Evolutionary conservation across 1,139 yeast genomes (phyloP), one percentile per base, ranked within the genome.

Genomic region (Protomyces lactucae-debilis): DNA sequence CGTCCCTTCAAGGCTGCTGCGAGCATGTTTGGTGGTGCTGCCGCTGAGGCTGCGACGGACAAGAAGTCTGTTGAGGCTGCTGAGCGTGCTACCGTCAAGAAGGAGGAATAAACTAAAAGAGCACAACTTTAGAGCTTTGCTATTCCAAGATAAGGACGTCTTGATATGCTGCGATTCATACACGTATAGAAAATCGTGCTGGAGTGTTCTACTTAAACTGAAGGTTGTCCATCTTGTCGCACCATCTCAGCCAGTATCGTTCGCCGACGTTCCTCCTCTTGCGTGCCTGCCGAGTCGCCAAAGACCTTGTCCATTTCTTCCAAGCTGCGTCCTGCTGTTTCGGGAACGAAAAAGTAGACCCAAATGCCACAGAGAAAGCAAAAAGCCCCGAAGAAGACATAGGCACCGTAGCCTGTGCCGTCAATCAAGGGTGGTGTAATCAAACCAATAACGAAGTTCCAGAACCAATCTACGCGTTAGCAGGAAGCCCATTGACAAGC

Each of bases 11-110:
- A 90, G 82, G 83, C 90, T 67, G 66, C 69, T 9, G 85, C 93
- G 65, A 87, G 93, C 60, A 79, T 93, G 78, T 84, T 93, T 73
- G 85, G 91, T 72, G 82, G 86, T 70, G 85, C 85, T 69, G 85
- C 84, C 67, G 81, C 79, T 67, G 86, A 79, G 52, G 78, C 83
- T 72, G 84, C 85, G 79, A 87, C 96, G 69, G 97, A 90, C 78
- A 89, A 90, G 81, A 87, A 87, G 72, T 79, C 96, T 54, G 86
- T 92, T 71, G 93, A 87, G 73, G 83, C 82, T 72, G 95, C 95
- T 68, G 98, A 92, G 80, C 83, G 91, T 69, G 97, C 83, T 68
- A 97, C 97, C 75, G 97, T 97, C 76, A 81, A 87, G 77, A 91
- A 91, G 82, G 90, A 86, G 76, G 97, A 91, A 75, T 90, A 85